Base-by-base conservation (phyloP, 1,284 basidiomycete genomes). In the Ustilago lituana region DNA sequence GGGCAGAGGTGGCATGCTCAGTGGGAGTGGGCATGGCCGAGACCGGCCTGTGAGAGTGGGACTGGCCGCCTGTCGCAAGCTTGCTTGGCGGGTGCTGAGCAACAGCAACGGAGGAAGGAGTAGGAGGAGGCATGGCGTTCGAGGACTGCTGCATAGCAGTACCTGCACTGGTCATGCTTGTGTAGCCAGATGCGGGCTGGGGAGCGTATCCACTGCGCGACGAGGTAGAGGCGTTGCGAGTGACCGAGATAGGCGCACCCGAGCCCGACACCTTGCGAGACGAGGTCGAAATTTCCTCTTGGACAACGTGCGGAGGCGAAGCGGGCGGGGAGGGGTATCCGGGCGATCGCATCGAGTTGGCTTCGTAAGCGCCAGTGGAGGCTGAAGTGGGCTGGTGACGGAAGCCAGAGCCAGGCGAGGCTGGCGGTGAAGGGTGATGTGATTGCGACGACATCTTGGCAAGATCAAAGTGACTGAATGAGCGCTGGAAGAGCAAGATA, bases 21-120 rank as follows among this genome's bases (percentile, higher is more conserved):
- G 61, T 60, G 6, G 76, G 74, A 11, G 72, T 71, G 8, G 76
- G 76, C 76, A 76, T 77, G 36, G 76, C 76, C n/a, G 74, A 76
- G 38, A 76, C 74, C 12, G 76, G 76, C 15, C 76, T 60, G 39
- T 77, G 76, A 11, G 64, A 52, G 37, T 77, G 76, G 5, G 70
- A 64, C 62, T 76, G 74, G 5, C 76, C 76, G 15, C 76, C 76
- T 12, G 76, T 77, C 22, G 76, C 63, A 1, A 69, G 50, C 53
- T 67, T 71, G 60, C 74, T 68, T 17, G 74, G 69, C 1, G 74
- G 74, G 44, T 74, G 74, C 15, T 64, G 61, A 15, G 61, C 19
- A 12, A 39, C 37, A 20, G 35, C 39, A 14, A 32, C 37, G 0
- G 49, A 46, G 12, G 55, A 32, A 11, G 49, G 22, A 12, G 52